Conservation (phyloP, 2,329 filamentous ascomycete species). For the Grosmannia serpens region DNA sequence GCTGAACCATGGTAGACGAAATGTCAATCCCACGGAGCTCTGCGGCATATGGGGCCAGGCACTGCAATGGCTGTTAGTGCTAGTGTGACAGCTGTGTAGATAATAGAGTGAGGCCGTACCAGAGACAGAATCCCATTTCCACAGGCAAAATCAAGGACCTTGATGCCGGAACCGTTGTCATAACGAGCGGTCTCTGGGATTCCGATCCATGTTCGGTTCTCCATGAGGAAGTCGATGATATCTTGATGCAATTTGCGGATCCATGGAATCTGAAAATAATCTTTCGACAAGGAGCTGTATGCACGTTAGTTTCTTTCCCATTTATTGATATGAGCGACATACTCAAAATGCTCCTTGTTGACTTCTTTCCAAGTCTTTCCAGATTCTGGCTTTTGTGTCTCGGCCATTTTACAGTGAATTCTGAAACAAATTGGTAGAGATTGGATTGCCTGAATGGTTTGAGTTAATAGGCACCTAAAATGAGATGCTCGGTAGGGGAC, state of each 20-base stretch:
- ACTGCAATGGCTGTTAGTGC: not conserved
- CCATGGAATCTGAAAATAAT: constrained; percentile 6
- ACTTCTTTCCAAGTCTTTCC: constrained; percentile 8
- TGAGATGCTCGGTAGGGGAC: too few relatives aligned
- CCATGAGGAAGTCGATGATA: constrained; percentile 4
- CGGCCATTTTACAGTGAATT: too few relatives aligned
- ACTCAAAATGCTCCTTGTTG: constrained; percentile 12
- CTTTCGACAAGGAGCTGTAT: constrained; percentile 2
- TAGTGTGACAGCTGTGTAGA: not conserved
- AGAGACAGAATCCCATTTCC: constrained; percentile 10
- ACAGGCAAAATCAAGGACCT: constrained; percentile 13
- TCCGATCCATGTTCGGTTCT: constrained; percentile 9
- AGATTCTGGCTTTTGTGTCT: constrained; percentile 1
- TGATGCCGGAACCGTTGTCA: constrained; percentile 1
- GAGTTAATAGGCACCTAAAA: too few relatives aligned
- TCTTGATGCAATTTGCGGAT: constrained; percentile 3
- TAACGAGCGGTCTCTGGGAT: not conserved
- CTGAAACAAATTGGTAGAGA: too few relatives aligned
- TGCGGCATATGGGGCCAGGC: constrained; percentile 2
- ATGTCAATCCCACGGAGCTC: constrained; percentile 15
- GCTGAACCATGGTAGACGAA: constrained; percentile 14
- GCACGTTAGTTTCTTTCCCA: not conserved
- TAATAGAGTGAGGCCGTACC: not conserved
- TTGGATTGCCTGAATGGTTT: too few relatives aligned
- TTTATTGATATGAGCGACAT: not conserved